These are phyloP conservation scores for Rasamsonia emersonii DNA, from an alignment of 2,329 filamentous ascomycete genomes.

Conservation along the genomic window DNA sequence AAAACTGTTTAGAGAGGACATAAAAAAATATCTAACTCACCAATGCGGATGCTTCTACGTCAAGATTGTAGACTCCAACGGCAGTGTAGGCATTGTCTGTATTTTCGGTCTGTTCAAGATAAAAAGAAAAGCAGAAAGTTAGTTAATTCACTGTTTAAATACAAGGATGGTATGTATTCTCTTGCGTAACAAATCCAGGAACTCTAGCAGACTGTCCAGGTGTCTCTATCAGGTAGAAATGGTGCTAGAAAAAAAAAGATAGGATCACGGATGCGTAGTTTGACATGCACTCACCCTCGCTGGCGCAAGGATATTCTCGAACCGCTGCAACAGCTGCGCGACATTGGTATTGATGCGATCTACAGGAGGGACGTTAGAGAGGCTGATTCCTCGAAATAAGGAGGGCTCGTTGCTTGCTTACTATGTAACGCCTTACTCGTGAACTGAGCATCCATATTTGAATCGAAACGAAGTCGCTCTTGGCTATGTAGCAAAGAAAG, in stretches of 20 bases:
- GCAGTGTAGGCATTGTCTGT: constrained; percentile 48
- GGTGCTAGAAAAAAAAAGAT: constrained; percentile 2
- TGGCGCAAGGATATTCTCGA: constrained; percentile 48
- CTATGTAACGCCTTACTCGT: constrained; percentile 21
- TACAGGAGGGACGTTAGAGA: constrained; percentile 10
- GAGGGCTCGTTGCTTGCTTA: too few species aligned
- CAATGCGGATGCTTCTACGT: constrained; percentile 51
- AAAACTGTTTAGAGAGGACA: background rate
- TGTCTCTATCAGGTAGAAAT: too few species aligned
- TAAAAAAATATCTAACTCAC: constrained; percentile 27
- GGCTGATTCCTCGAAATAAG: background rate
- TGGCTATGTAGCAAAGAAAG: background rate
- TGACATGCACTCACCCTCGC: too few species aligned
- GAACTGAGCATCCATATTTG: constrained; percentile 25
- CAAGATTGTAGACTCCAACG: constrained; percentile 49
- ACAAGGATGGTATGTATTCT: too few species aligned
- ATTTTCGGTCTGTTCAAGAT: constrained; percentile 36
- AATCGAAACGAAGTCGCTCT: background rate
- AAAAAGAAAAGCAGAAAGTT: background rate
- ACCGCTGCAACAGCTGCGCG: constrained; percentile 42
- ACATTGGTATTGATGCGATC: constrained; percentile 38
- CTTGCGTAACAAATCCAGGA: too few species aligned
- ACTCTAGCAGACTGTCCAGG: too few species aligned
- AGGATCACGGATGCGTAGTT: constrained; percentile 1
- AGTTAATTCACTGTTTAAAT: background rate